Conservation (phyloP, 352 stramenopile species). For the Blastocystis sp. region DNA sequence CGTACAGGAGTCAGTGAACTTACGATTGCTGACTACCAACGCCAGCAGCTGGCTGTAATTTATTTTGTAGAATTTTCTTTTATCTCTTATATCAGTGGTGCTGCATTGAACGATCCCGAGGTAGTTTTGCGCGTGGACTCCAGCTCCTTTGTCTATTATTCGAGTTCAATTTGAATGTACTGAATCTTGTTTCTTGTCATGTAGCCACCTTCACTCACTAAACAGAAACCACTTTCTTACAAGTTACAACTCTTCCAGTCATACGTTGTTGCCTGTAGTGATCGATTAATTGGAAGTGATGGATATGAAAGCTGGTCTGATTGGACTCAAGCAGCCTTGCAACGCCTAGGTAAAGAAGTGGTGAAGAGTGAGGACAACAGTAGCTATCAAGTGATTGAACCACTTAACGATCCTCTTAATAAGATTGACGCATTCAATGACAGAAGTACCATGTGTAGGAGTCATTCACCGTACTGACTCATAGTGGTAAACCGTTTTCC, state of each 20-base stretch:
- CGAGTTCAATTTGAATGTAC: constrained; percentile 38
- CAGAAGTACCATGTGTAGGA: neutral
- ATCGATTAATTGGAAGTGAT: neutral
- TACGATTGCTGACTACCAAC: constrained; percentile 20
- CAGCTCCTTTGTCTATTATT: neutral
- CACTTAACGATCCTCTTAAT: neutral
- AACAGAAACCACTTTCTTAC: neutral
- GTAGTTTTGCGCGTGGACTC: neutral
- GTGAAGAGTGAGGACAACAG: neutral
- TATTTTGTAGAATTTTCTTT: neutral
- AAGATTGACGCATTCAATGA: neutral
- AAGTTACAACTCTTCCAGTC: constrained; percentile 30
- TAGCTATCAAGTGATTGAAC: neutral
- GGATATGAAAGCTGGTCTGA: neutral
- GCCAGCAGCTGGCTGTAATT: neutral
- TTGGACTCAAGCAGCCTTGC: neutral
- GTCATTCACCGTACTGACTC: neutral
- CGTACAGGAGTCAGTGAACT: neutral
- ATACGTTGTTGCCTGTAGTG: neutral
- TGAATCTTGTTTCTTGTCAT: neutral
- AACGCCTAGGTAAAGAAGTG: neutral
- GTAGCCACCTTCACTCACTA: neutral
- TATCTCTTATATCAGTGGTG: neutral
- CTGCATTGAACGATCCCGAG: neutral
- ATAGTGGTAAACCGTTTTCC: neutral